Evolutionary conservation across 805 yeast species (phyloP).

Genomic region (Lipomyces oligophaga): DNA sequence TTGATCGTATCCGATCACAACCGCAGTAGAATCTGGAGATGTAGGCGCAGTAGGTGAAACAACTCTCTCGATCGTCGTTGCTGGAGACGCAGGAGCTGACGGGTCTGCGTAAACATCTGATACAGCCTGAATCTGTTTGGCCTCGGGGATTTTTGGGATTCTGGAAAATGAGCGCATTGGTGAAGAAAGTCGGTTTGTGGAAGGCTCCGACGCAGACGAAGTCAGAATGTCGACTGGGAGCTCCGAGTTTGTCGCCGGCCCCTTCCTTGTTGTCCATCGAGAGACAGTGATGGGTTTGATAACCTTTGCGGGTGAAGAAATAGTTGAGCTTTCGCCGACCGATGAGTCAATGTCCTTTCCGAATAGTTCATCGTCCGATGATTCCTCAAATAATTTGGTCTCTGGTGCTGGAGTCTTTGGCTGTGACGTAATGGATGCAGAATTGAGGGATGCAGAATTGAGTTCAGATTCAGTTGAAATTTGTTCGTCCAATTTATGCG

Average conservation of each 20-base stretch:
- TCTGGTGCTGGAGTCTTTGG: slow-evolving; percentile 7
- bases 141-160: slow-evolving; percentile 16
- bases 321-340: slow-evolving; percentile 1
- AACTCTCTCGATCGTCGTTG: slow-evolving; percentile 2
- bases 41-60: not conserved
- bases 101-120: not conserved
- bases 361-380: too few species aligned
- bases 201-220: slow-evolving; percentile 4
- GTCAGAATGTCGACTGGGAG: slow-evolving; percentile 21
- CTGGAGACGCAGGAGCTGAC: not conserved
- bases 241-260: slow-evolving; percentile 6
- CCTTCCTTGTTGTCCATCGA: slow-evolving; percentile 8
- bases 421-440: slow-evolving; percentile 1
- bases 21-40: not conserved
- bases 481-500: too few species aligned
- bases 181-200: slow-evolving; percentile 5
- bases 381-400: not conserved
- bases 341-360: not conserved
- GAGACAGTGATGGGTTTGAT: slow-evolving; percentile 6
- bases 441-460: not conserved
- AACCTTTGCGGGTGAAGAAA: slow-evolving; percentile 1
- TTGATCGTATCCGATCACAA: slow-evolving; percentile 9
- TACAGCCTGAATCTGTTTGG: not conserved
- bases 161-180: slow-evolving; percentile 21
- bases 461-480: not conserved